Evolutionary conservation across 345 rosid genomes (phyloP).

Genomic region (Gynandropsis gynandra): DNA sequence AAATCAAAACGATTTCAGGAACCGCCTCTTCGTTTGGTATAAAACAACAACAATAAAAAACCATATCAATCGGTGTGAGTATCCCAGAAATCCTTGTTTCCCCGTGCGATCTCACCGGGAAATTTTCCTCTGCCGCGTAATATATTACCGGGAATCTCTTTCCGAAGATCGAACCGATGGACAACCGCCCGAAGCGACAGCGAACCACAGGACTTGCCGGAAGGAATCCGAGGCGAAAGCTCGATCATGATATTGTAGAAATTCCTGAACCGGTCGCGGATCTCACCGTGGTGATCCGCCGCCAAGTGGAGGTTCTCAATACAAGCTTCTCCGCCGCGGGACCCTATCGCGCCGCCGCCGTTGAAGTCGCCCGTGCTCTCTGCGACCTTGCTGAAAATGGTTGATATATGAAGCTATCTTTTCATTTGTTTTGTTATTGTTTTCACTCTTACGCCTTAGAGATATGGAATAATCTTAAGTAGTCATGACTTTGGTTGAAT

Average conservation of each 20-base stretch:
- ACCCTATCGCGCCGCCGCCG: conserved; percentile 41
- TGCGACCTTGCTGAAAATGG: conserved; percentile 51
- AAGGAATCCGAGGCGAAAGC: conserved; percentile 51
- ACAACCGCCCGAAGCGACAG: conserved; percentile 29
- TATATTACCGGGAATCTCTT: too few species aligned
- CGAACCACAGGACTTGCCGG: conserved; percentile 21
- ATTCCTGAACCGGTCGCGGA: conserved; percentile 29
- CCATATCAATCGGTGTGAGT: too few species aligned
- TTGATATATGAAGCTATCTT: conserved; percentile 10
- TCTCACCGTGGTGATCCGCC: conserved; percentile 30
- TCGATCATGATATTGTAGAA: conserved; percentile 29
- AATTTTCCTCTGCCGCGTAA: too few species aligned
- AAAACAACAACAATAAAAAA: too few species aligned
- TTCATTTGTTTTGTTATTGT: background rate
- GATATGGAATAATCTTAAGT: too few species aligned
- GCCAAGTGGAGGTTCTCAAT: conserved; percentile 40
- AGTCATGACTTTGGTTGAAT: background rate
- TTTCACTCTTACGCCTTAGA: background rate
- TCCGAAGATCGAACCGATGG: too few species aligned
- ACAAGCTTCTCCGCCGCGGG: conserved; percentile 35
- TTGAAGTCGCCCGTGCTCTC: conserved; percentile 36
- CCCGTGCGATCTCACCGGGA: too few species aligned
- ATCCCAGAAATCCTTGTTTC: too few species aligned
- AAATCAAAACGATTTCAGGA: too few species aligned
- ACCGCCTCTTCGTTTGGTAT: too few species aligned